Evolutionary conservation across 768 basidiomycete species (phyloP).

Genomic region (Tephrocybe sp.): DNA sequence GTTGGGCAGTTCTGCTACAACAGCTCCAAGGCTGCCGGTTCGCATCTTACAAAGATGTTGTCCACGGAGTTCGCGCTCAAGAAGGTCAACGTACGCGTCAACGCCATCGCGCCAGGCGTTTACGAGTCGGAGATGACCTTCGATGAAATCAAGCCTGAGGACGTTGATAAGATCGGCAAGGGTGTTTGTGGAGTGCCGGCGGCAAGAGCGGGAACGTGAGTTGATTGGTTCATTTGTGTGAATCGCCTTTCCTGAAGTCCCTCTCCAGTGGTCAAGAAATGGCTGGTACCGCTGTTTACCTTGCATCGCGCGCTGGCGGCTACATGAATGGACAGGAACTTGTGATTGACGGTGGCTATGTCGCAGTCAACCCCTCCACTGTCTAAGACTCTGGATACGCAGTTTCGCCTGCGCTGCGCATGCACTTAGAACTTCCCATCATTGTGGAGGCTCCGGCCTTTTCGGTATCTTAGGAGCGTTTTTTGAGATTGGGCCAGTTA

Average conservation of each 20-base stretch:
- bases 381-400: conserved; percentile 23
- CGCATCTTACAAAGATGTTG: conserved; percentile 76
- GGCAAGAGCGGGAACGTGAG: conserved; percentile 41
- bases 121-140: conserved; percentile 77
- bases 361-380: conserved; percentile 68
- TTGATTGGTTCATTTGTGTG: not conserved
- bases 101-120: conserved; percentile 74
- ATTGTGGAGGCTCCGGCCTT: not conserved
- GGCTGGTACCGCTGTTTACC: conserved; percentile 75
- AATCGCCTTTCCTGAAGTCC: not conserved
- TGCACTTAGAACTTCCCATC: not conserved
- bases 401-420: not conserved
- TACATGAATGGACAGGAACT: conserved; percentile 82
- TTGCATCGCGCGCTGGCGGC: conserved; percentile 69
- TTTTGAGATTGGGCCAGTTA: too few species aligned
- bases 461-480: too few species aligned
- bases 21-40: conserved; percentile 74
- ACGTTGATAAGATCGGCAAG: conserved; percentile 53
- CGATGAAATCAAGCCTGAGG: conserved; percentile 37
- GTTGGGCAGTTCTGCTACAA: conserved; percentile 72
- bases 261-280: conserved; percentile 62
- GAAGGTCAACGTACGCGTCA: conserved; percentile 66
- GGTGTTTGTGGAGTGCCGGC: conserved; percentile 55
- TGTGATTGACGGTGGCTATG: conserved; percentile 72
- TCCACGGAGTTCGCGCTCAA: conserved; percentile 75